A percentile compares a stretch with the other conserved stretches of the same genome.
Evolutionary conservation across 2,329 filamentous ascomycete species (phyloP).

Genomic region (Sarocladiaceae sp.): DNA sequence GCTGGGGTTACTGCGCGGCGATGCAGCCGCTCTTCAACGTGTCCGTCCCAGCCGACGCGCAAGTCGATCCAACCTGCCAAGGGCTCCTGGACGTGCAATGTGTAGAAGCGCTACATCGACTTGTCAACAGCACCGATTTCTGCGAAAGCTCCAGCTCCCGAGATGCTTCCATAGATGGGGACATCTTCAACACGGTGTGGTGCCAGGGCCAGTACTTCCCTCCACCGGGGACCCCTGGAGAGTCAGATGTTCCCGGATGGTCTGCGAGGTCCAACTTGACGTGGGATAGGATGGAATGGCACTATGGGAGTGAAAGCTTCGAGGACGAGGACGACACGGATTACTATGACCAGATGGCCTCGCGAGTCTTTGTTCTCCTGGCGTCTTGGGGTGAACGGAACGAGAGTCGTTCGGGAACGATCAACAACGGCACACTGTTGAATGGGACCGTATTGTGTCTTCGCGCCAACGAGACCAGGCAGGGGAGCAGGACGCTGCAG

Average conservation of each 20-base stretch:
- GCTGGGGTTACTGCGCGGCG: neutral
- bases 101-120: neutral
- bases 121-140: neutral
- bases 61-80: neutral
- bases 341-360: neutral
- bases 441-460: neutral
- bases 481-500: neutral
- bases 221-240: neutral
- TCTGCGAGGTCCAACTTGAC: neutral
- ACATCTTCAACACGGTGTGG: neutral
- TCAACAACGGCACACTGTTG: neutral
- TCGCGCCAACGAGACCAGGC: neutral
- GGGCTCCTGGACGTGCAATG: neutral
- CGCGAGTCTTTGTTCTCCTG: neutral
- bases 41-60: neutral
- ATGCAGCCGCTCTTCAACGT: neutral
- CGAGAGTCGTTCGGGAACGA: neutral
- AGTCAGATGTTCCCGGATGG: neutral
- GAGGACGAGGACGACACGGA: neutral
- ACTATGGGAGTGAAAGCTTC: neutral
- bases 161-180: neutral
- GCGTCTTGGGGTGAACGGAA: neutral
- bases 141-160: neutral
- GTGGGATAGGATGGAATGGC: neutral
- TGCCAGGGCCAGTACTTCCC: neutral